These are phyloP conservation scores for Hortaea sp. DNA, from an alignment of 2,329 filamentous ascomycete genomes.

Conservation along the genomic window DNA sequence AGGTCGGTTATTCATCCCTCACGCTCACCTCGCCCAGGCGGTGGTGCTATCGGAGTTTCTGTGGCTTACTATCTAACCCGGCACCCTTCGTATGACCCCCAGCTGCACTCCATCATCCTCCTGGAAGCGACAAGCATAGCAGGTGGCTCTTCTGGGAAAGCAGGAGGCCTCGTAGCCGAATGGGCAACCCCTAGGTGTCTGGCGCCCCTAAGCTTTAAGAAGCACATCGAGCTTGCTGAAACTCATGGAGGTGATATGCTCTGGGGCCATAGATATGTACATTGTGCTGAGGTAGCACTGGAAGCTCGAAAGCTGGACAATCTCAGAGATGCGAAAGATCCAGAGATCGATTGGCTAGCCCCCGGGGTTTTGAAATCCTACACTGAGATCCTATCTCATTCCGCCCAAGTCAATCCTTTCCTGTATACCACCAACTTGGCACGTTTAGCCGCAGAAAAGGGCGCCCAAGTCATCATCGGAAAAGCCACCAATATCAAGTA, in stretches of 20 bases:
- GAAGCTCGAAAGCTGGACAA: constrained; percentile 43
- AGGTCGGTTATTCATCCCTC: too few species aligned
- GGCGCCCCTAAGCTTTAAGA: constrained; percentile 72
- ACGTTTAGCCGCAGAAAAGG: constrained; percentile 55
- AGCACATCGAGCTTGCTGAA: constrained; percentile 75
- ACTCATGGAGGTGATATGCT: constrained; percentile 66
- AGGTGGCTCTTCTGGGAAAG: constrained; percentile 88
- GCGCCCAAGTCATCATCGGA: constrained; percentile 49
- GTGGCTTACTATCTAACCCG: constrained; percentile 86
- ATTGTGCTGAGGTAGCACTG: constrained; percentile 54
- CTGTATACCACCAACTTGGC: constrained; percentile 83
- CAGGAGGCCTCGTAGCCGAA: constrained; percentile 76
- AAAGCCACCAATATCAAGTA: constrained; percentile 60
- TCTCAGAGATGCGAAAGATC: constrained; percentile 58
- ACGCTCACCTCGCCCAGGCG: constrained; percentile 39
- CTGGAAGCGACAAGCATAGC: constrained; percentile 80
- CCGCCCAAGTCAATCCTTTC: constrained; percentile 87
- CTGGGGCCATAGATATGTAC: constrained; percentile 80
- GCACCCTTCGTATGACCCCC: constrained; percentile 68
- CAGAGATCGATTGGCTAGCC: constrained; percentile 67
- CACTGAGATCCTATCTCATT: constrained; percentile 76
- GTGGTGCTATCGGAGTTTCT: constrained; percentile 85
- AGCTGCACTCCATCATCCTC: constrained; percentile 68
- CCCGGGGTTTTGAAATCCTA: constrained; percentile 57
- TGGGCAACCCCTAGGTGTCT: constrained; percentile 85